Percentiles rank a stretch among this genome's conserved stretches.
These are phyloP conservation scores for Aspergillus sclerotioniger DNA, from an alignment of 495 filamentous ascomycete genomes.

Conservation along the genomic window DNA sequence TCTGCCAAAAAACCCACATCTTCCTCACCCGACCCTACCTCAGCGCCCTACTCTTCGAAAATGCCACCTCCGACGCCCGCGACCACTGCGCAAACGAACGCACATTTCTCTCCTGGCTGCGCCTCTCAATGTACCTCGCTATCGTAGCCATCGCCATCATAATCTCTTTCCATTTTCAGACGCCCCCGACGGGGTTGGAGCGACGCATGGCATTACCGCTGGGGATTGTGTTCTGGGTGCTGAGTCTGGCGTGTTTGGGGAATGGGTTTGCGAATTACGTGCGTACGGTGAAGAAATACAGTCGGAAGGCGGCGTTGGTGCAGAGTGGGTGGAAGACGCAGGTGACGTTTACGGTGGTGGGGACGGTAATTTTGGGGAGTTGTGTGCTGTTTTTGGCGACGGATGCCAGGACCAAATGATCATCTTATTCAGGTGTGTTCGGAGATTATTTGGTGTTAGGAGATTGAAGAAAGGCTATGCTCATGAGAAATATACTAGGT, in stretches of 20 bases:
- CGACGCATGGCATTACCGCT: slow-evolving; percentile 75
- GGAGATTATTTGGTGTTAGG: background rate
- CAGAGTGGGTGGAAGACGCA: slow-evolving; percentile 95
- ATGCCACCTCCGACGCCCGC: slow-evolving; percentile 81
- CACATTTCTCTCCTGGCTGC: slow-evolving; percentile 91
- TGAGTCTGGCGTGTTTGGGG: slow-evolving; percentile 70
- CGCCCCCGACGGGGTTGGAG: slow-evolving; percentile 66
- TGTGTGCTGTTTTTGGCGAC: slow-evolving; percentile 68
- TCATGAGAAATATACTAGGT: too few relatives aligned
- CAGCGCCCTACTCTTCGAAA: slow-evolving; percentile 84
- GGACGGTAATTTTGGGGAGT: slow-evolving; percentile 75
- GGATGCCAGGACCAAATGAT: slow-evolving; percentile 28
- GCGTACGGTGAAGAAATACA: slow-evolving; percentile 82
- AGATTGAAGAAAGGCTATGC: background rate
- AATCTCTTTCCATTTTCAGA: slow-evolving; percentile 86
- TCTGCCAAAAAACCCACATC: slow-evolving; percentile 38
- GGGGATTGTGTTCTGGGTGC: slow-evolving; percentile 82
- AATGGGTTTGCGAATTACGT: slow-evolving; percentile 86
- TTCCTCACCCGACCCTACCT: slow-evolving; percentile 72
- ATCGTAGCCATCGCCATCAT: slow-evolving; percentile 87
- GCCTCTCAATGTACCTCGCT: slow-evolving; percentile 86
- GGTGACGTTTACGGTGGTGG: slow-evolving; percentile 69
- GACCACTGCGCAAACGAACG: slow-evolving; percentile 58
- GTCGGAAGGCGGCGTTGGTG: slow-evolving; percentile 73
- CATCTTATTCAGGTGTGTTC: too few relatives aligned